Evolutionary conservation across 1,284 basidiomycete species (phyloP).

Genomic region (Tilletia indica): DNA sequence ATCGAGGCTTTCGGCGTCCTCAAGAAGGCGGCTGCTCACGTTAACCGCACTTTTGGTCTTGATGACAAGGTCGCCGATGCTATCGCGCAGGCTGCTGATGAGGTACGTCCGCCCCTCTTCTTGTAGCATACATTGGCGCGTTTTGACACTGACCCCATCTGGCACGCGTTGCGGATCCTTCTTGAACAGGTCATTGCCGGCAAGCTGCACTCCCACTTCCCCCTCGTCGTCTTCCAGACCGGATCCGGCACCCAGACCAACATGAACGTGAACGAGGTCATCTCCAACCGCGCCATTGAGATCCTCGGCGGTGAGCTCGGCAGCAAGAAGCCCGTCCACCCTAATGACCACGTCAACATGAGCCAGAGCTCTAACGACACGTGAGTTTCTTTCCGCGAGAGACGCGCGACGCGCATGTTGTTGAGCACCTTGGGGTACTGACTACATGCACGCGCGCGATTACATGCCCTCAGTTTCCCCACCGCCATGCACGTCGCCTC

Average conservation of each 20-base stretch:
- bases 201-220: constrained; percentile 81
- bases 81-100: constrained; percentile 90
- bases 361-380: constrained; percentile 99
- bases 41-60: constrained; percentile 87
- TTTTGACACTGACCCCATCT: neutral
- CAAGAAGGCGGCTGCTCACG: constrained; percentile 93
- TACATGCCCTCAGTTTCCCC: constrained; percentile 71
- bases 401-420: no score
- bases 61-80: constrained; percentile 84
- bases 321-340: constrained; percentile 95
- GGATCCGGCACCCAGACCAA: constrained; percentile 99
- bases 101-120: constrained; percentile 58
- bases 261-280: constrained; percentile 99
- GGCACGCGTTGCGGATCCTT: constrained; percentile 56
- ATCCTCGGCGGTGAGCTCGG: constrained; percentile 92
- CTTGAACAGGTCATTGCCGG: constrained; percentile 75
- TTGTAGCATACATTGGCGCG: no score
- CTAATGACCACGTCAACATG: constrained; percentile 99
- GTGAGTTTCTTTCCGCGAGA: constrained; percentile 57
- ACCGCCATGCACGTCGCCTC: constrained; percentile 99
- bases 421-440: neutral
- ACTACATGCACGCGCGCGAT: neutral
- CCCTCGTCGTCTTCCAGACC: constrained; percentile 98
- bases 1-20: constrained; percentile 97
- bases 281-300: constrained; percentile 97